These are phyloP conservation scores for Sphaerulina musiva DNA, from an alignment of 2,329 filamentous ascomycete genomes.

Conservation along the genomic window DNA sequence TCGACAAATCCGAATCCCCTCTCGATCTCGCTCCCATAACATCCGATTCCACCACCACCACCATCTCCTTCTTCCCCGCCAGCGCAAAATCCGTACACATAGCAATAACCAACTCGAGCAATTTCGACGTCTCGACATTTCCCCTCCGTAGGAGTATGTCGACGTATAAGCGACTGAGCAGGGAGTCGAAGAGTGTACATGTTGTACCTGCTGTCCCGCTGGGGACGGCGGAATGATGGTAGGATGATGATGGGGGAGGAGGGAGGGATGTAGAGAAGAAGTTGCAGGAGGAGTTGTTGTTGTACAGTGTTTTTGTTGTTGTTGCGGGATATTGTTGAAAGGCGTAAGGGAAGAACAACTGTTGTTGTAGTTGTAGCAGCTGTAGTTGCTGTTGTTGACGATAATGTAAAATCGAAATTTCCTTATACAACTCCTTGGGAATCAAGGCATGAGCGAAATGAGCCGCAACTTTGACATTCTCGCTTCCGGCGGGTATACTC, in stretches of 20 bases:
- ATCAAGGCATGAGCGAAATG: constrained; percentile 5
- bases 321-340: neutral
- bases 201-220: neutral
- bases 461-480: neutral
- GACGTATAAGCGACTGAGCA: constrained; percentile 1
- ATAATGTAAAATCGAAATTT: neutral
- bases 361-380: neutral
- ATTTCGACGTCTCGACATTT: constrained; percentile 1
- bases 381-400: neutral
- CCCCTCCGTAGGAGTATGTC: constrained; percentile 1
- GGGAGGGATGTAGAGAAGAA: too few relatives aligned
- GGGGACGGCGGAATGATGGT: too few relatives aligned
- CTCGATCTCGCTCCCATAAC: neutral
- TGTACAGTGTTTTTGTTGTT: too few relatives aligned
- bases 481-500: constrained; percentile 2
- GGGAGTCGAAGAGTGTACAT: neutral
- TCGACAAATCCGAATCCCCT: neutral
- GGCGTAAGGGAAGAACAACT: neutral
- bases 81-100: constrained; percentile 4
- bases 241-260: too few relatives aligned
- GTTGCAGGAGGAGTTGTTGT: too few relatives aligned
- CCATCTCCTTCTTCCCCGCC: neutral
- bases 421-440: neutral
- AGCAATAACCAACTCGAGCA: neutral
- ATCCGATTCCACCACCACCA: neutral